Evolutionary conservation across 2,329 filamentous ascomycete genomes (phyloP).

Genomic region (Alternaria sp.): DNA sequence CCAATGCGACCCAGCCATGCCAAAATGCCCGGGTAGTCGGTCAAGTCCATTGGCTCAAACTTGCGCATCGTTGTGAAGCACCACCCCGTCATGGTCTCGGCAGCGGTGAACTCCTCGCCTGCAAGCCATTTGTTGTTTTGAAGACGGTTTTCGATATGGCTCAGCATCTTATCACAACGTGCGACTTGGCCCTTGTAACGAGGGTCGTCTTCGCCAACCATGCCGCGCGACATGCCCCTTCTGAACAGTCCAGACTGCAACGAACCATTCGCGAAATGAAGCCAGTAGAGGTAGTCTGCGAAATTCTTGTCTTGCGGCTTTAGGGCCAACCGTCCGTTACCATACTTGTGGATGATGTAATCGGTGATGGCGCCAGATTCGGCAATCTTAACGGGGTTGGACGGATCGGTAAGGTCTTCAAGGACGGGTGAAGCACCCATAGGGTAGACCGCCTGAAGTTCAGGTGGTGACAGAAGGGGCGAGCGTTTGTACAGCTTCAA

Average conservation of each 20-base stretch:
- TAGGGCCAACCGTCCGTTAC: constrained; percentile 56
- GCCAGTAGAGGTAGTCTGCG: constrained; percentile 69
- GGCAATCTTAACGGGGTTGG: constrained; percentile 60
- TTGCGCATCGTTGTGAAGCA: constrained; percentile 66
- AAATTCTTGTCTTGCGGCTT: constrained; percentile 57
- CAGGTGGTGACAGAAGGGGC: constrained; percentile 51
- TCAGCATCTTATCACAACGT: constrained; percentile 50
- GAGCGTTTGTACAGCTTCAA: constrained; percentile 55
- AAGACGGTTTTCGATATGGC: constrained; percentile 59
- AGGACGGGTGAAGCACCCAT: constrained; percentile 66
- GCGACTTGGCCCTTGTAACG: constrained; percentile 43
- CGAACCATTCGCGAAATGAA: constrained; percentile 60
- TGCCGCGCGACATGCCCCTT: constrained; percentile 34
- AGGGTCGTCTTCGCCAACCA: constrained; percentile 41
- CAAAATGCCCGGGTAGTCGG: constrained; percentile 38
- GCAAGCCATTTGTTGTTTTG: constrained; percentile 61
- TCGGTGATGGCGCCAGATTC: constrained; percentile 67
- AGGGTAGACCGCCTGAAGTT: constrained; percentile 43
- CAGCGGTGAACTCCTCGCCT: constrained; percentile 67
- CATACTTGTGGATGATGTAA: constrained; percentile 64
- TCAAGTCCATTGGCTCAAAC: constrained; percentile 54
- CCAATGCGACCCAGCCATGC: constrained; percentile 38
- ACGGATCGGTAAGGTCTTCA: constrained; percentile 55
- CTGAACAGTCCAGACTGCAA: constrained; percentile 48
- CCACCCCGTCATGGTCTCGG: constrained; percentile 70